Base-by-base conservation (phyloP, 352 stramenopile genomes). In the Salisapilia sapeloensis region DNA sequence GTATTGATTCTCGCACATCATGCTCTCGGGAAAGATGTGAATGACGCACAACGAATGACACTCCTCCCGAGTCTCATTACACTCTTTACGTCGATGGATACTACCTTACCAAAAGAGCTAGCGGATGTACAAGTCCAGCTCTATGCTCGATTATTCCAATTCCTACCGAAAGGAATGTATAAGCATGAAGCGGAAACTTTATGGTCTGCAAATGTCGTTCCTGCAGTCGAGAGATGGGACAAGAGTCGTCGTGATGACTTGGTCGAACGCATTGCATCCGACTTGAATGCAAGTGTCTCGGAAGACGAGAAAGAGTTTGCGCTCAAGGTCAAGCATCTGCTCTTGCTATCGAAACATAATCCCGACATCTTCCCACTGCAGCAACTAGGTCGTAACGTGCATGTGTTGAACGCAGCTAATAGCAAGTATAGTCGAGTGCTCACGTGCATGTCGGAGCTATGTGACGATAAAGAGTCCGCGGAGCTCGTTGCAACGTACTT, bases 1-100 rank as follows among this genome's bases (percentile, higher is more conserved):
- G 63, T 82, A 6, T 60, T 82, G 25, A 82, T 82, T 27, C 41
- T 85, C 28, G 65, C 53, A 38, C 70, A 85, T 29, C 81, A 72
- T 36, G 65, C 58, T 12, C 42, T 61, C 17, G 43, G 37, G 6
- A 2, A 25, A 0, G 50, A 76, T n/a, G 56, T 32, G 20, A 54
- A 48, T 16, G 43, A 66, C 15, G 50, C 58, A 10, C 41, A 64
- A 26, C n/a, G n/a, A n/a, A 58, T 80, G 50, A 55, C 62, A n/a
- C 53, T 82, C 17, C 34, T 85, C n/a, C 56, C 55, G 9, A 55
- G 57, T 10, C 46, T 82, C 2, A 60, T 76, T 30, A 35, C 60
- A 17, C 33, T 85, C 6, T 82, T 82, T 27, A 48, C 42, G 8
- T 70, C 63, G 15, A 38, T 85, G 24, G 38, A 48, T 19, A 42